Base-by-base conservation (phyloP, 2,329 filamentous ascomycete genomes). In the Aspergillus phoenicis region DNA sequence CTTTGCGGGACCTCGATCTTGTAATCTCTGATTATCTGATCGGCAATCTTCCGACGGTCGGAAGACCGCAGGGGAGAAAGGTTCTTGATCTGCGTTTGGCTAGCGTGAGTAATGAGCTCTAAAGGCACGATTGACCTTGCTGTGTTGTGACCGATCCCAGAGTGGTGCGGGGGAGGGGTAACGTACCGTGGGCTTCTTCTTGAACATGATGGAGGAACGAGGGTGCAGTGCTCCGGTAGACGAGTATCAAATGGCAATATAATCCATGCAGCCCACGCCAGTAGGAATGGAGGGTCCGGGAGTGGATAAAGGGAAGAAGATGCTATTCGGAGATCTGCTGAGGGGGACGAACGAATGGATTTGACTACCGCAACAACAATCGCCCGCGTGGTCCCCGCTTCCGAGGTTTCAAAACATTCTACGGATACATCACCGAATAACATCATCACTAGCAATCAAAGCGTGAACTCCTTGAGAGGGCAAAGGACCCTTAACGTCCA, bases 21-120 rank as follows among this genome's bases (percentile, higher is more conserved):
- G 69, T 87, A 88, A 67, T 87, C 84, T 64, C 81, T 74, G 69
- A 90, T 89, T 67, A 90, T 88, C 66, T 87, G 83, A 68, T 89
- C 87, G 53, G 87, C 87, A 38, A 87, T 84, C 67, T 85, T 87
- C 61, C 88, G 82, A 61, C 88, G 83, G 68, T 90, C 88, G 2
- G 87, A 89, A 5, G 87, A 89, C 58, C 88, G 84, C 56, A 90
- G 77, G 43, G 88, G 86, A 4, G 87, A 82, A 11, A 88, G 79
- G 17, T 87, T 85, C 78, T 90, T 90, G 78, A 90, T 85, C 82
- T 87, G 24, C 30, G 5, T 20, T 60, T 24, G 28, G 6, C 39
- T 28, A 17, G 22, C 26, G 15, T 59, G 26, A 53, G 57, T 22
- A 39, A 38, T 3, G 10, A 30, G 33, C 24, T 17, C 26, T 10